These are phyloP conservation scores for Crucibulum laeve DNA, from an alignment of 768 basidiomycete species.

Conservation along the genomic window DNA sequence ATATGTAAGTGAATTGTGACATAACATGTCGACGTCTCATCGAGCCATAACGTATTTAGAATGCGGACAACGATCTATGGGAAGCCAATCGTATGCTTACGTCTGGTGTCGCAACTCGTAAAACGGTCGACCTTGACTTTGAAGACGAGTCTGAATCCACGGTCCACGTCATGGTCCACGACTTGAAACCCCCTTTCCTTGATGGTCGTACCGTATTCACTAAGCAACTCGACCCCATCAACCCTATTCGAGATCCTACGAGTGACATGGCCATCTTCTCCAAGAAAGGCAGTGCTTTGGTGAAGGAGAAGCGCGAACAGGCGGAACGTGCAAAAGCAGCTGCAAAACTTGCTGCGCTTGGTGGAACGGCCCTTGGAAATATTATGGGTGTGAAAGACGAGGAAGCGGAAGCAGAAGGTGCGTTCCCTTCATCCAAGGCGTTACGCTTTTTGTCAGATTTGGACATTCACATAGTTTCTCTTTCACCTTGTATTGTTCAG, in stretches of 20 bases:
- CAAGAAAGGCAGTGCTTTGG: conserved; percentile 93
- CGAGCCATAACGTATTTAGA: no score
- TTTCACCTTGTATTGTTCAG: conserved; percentile 38
- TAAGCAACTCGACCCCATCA: conserved; percentile 94
- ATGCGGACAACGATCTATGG: conserved; percentile 98
- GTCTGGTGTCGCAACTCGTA: conserved; percentile 89
- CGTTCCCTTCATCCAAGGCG: conserved; percentile 26
- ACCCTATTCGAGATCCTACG: conserved; percentile 89
- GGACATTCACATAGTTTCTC: conserved; percentile 74
- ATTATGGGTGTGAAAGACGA: conserved; percentile 97
- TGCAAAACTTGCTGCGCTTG: conserved; percentile 87
- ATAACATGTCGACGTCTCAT: no score
- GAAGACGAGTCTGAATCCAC: conserved; percentile 96
- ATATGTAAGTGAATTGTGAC: conserved; percentile 64
- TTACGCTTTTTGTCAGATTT: conserved; percentile 39
- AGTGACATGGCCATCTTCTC: conserved; percentile 95
- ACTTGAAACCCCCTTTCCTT: conserved; percentile 95
- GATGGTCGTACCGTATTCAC: conserved; percentile 96
- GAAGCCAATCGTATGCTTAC: conserved; percentile 97
- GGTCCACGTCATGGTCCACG: conserved; percentile 96
- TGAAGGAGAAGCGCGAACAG: conserved; percentile 95
- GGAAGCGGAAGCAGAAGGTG: conserved; percentile 88
- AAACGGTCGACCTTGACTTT: conserved; percentile 86
- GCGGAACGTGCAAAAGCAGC: conserved; percentile 95
- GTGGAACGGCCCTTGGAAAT: conserved; percentile 93